phyloP scores from a whole-genome alignment of 1,139 yeast species.

The Blastobotrys persicus region DNA sequence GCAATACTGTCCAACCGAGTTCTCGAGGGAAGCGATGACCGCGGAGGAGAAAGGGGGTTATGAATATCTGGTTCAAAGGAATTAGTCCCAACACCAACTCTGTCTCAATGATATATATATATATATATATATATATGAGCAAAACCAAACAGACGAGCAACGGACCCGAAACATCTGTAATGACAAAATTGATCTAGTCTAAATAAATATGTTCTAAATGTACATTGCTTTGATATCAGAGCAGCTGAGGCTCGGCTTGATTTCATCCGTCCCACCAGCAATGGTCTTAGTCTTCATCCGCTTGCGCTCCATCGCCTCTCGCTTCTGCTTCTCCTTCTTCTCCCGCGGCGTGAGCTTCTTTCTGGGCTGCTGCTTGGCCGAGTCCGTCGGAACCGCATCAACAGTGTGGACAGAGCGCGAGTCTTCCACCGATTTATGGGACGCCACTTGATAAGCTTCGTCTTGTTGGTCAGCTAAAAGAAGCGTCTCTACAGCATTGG shows the following conservation, averaged over 20 bases:
- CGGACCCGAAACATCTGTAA: too few species aligned
- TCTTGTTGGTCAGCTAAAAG: slow-evolving; percentile 21
- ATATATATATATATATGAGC: too few species aligned
- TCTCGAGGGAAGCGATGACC: too few species aligned
- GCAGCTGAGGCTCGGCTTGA: slow-evolving; percentile 6
- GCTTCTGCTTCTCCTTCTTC: slow-evolving; percentile 34
- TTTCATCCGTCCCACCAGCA: not conserved
- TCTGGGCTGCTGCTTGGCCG: slow-evolving; percentile 8
- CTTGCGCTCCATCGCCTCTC: slow-evolving; percentile 32
- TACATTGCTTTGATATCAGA: slow-evolving; percentile 19
- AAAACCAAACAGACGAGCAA: too few species aligned
- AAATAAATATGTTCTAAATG: slow-evolving; percentile 7
- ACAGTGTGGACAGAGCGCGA: not conserved
- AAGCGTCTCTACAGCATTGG: slow-evolving; percentile 26
- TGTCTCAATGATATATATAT: too few species aligned
- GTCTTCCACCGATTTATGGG: not conserved
- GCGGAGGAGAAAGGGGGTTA: too few species aligned
- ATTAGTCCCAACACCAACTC: too few species aligned
- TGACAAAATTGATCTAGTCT: not conserved
- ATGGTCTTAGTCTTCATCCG: slow-evolving; percentile 7
- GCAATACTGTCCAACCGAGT: too few species aligned
- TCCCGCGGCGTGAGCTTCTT: slow-evolving; percentile 30
- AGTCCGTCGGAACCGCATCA: slow-evolving; percentile 1
- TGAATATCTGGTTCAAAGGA: too few species aligned
- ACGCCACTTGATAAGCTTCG: not conserved